Base-by-base conservation (phyloP, 148 eudicot genomes). In the Chenopodium suecicum region DNA sequence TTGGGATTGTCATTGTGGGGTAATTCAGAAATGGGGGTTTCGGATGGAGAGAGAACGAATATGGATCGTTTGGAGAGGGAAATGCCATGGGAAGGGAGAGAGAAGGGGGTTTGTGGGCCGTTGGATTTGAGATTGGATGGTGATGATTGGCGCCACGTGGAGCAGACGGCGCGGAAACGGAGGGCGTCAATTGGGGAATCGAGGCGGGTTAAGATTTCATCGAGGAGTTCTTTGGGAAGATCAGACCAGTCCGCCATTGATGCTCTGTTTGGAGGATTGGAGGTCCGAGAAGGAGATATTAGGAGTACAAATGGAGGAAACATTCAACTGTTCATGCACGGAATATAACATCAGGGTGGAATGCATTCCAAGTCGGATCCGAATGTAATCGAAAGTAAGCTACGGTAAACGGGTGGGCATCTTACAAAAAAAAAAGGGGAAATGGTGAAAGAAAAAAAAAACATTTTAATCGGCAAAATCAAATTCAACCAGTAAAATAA, bases 121-220 rank as follows among this genome's bases (percentile, higher is more conserved):
- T 81, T 67, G 66, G 74, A 75, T 50, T 48, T 16, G 3, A 46
- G 10, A 1, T 31, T 12, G 29, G 54, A 75, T 3, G 37, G 37
- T 10, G 67, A 14, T 14, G 65, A 27, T 19, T 67, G n/a, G 56
- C 93, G 92, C 98, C 97, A 94, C 20, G 91, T 37, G 67, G 94
- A 81, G 86, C 97, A 94, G 31, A 89, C 88, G 56, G 97, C 90
- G 58, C 92, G 92, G 82, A 92, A 91, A 64, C 92, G 90, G 79
- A 90, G 77, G 82, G 85, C 70, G 74, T 90, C 89, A 65, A 83
- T 78, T 48, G 89, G 80, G 74, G 93, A 72, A 1, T 85, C 69
- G 76, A 92, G 88, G 80, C 79, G 89, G 77, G 70, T 79, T 48
- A 88, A 75, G 34, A 92, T 91, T 74, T 85, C 85, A 79, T 83